Base-by-base conservation (phyloP, 2,329 filamentous ascomycete genomes). In the Nothomitra cinnamomea region DNA sequence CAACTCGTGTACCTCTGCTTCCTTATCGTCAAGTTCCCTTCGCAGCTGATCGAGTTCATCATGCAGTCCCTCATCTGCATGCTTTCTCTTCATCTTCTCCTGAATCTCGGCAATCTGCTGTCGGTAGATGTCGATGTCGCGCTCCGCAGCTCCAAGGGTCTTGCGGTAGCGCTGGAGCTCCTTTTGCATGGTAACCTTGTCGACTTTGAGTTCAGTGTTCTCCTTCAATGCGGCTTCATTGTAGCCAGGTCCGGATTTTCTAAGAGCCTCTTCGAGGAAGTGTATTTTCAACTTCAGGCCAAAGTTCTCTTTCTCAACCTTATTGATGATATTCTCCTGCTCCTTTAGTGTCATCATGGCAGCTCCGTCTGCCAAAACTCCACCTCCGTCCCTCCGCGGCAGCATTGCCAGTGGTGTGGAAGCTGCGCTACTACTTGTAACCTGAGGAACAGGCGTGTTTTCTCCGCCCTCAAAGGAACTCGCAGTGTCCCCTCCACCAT, bases 251-350 rank as follows among this genome's bases (percentile, higher is more conserved):
- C 90, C 90, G 53, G 84, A 80, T 65, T 94, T 95, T 53, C 83
- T 79, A 51, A 98, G 70, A 13, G 87, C 86, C 60, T 96, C 87
- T 66, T 98, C 88, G 54, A 98, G 76, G 65, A 94, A 98, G 67
- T 96, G 88, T 53, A 96, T 95, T 67, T 95, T 95, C 60, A 96
- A 77, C 68, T 96, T 96, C 53, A 98, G 74, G 22, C 87, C 87
- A 64, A 96, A 98, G 64, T 98, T 98, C 64, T 96, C 92, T 71
- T 98, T 98, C 64, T 95, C 88, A 61, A 98, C 90, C 63, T 86
- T 86, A 69, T 95, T 87, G 60, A 98, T 90, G 59, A 80, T 79
- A 60, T 87, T 88, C 68, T 96, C 92, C 67, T 98, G 92, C 64
- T 98, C 92, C 57, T 88, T 82, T 55, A 98, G 69, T 1, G 92